Base-by-base conservation (phyloP, 2,329 filamentous ascomycete species). In the Lachnellula hyalina region DNA sequence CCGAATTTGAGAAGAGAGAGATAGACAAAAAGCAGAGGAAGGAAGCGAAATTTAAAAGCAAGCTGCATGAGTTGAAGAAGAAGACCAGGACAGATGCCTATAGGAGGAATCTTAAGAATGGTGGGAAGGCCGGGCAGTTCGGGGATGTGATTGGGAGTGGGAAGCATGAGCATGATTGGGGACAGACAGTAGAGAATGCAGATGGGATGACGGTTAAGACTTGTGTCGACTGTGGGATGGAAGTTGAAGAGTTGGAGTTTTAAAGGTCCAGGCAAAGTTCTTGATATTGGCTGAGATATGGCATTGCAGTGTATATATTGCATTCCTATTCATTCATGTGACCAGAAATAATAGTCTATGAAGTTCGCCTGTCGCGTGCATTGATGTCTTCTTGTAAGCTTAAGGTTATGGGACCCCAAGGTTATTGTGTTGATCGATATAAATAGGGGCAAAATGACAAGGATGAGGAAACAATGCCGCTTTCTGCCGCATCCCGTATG, bases 1-100 rank as follows among this genome's bases (percentile, higher is more conserved):
- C 82, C 5, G 93, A 97, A 73, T 97, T 94, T 65, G 89, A 88
- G 70, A 82, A 82, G 59, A 81, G 93, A 17, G 86, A 91, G 68
- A 74, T 75, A 2, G 87, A 94, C 52, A 91, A 90, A 72, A 96
- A 96, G 74, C 81, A 80, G 47, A 79, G 90, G 51, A 96, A 96
- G 67, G 92, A 96, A 70, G 85, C 85, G 65, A 96, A 96, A 71
- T 97, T 97, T 73, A 90, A 89, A 68, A 85, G 84, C 55, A 96
- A 96, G 74, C 76, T 99, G 35, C 78, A 88, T 5, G 92, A 97
- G 51, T 70, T 99, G 60, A 99, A 97, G 78, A 92, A 93, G 73
- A 86, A 92, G 70, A 99, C 94, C 12, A 79, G 91, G 46, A 92
- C 95, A 0, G 94, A 97, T 64, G 90, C 92, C 0, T 96, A 93